These are phyloP conservation scores for Tricholoma bakamatsutake DNA, from an alignment of 768 basidiomycete genomes.

Conservation along the genomic window DNA sequence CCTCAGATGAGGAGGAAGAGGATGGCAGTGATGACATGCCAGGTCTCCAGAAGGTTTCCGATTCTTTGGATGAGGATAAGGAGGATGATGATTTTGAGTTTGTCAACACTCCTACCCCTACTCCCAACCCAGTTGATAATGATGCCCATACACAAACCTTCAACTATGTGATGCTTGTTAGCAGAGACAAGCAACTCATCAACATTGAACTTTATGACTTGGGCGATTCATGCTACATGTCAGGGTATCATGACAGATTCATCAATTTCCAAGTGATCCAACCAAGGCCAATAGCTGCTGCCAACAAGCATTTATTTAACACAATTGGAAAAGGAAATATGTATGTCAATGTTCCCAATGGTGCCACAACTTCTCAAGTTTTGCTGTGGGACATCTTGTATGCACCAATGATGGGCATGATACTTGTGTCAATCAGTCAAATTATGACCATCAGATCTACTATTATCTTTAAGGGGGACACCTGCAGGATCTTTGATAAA, in stretches of 20 bases:
- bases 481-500: neutral
- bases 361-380: neutral
- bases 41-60: too few species aligned
- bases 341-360: conserved; percentile 7
- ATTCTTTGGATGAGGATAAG: too few species aligned
- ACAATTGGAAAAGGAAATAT: conserved; percentile 15
- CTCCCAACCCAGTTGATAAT: neutral
- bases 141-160: neutral
- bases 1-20: too few species aligned
- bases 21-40: too few species aligned
- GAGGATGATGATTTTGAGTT: neutral
- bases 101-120: neutral
- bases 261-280: neutral
- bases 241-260: neutral
- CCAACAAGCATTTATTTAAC: too few species aligned
- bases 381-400: conserved; percentile 6
- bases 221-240: conserved; percentile 12
- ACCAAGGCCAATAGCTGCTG: neutral
- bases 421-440: neutral
- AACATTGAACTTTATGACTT: conserved; percentile 16
- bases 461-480: neutral
- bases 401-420: neutral
- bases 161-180: neutral
- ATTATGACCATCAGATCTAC: neutral
- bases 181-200: neutral